Percentiles rank a stretch among this genome's conserved stretches.
phyloP scores from a whole-genome alignment of 805 yeast genomes.

The Ogataea methanolica region DNA sequence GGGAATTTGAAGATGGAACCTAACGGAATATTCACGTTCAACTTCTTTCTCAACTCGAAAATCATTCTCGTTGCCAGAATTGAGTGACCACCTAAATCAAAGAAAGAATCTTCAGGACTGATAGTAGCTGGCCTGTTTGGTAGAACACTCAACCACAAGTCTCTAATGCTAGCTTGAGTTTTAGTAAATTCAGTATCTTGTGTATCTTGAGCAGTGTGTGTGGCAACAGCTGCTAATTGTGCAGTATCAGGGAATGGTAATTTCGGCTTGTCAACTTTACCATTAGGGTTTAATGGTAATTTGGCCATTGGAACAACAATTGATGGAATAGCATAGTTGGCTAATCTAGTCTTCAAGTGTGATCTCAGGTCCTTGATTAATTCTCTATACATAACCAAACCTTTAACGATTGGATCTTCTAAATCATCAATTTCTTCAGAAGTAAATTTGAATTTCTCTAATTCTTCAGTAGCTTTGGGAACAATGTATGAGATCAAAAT shows the following conservation, averaged over 20 bases:
- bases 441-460: constrained; percentile 45
- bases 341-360: constrained; percentile 83
- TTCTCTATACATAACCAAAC: constrained; percentile 70
- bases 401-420: constrained; percentile 67
- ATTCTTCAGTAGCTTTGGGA: constrained; percentile 52
- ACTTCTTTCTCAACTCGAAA: constrained; percentile 76
- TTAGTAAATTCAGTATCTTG: constrained; percentile 54
- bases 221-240: constrained; percentile 74
- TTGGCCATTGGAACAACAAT: constrained; percentile 81
- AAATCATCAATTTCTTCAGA: constrained; percentile 41
- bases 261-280: constrained; percentile 96
- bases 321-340: constrained; percentile 91
- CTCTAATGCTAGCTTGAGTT: constrained; percentile 64
- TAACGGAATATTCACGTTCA: constrained; percentile 78
- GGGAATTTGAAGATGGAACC: constrained; percentile 90
- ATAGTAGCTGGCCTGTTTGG: constrained; percentile 82
- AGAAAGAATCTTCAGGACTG: constrained; percentile 80
- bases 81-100: constrained; percentile 97
- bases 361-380: constrained; percentile 76
- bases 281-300: constrained; percentile 94
- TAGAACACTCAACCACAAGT: constrained; percentile 79
- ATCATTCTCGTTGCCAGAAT: constrained; percentile 96
- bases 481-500: constrained; percentile 88
- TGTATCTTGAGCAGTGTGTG: constrained; percentile 38
- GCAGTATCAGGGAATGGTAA: constrained; percentile 91